A percentile compares a stretch with the other conserved stretches of the same genome.
Evolutionary conservation across 306 rosid genomes (phyloP).

Genomic region (Quercus agrifolia): DNA sequence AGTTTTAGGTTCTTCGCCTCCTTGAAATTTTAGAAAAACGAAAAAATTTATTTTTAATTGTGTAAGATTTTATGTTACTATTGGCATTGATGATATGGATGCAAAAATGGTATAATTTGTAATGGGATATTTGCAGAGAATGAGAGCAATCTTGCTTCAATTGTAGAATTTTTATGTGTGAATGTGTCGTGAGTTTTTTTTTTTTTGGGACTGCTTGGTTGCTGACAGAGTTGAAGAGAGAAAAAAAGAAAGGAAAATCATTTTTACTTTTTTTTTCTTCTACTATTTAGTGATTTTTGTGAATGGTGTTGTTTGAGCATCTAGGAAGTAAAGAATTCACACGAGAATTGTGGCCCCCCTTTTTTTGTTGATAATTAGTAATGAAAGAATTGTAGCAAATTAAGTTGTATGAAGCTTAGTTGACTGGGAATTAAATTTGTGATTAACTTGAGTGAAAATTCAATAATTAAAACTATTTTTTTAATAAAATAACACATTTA

Average conservation of each 20-base stretch:
- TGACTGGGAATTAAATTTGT: neutral
- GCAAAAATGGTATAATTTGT: conserved; percentile 36
- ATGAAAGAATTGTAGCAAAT: neutral
- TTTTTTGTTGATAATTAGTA: too few relatives aligned
- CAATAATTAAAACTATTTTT: too few relatives aligned
- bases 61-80: conserved; percentile 34
- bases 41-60: neutral
- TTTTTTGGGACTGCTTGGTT: conserved; percentile 2
- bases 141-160: conserved; percentile 39
- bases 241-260: neutral
- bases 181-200: neutral
- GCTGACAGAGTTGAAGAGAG: conserved; percentile 11
- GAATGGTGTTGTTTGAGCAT: neutral
- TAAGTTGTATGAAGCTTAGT: conserved; percentile 12
- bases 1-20: conserved; percentile 65
- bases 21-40: conserved; percentile 16
- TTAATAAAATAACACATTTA: neutral
- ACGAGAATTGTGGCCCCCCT: neutral
- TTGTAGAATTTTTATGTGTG: conserved; percentile 30
- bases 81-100: conserved; percentile 36
- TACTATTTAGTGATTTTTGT: neutral
- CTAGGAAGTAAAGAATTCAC: neutral
- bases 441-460: neutral
- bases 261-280: neutral
- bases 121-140: conserved; percentile 43